Percentiles rank a stretch among this genome's conserved stretches.
Evolutionary conservation across 352 stramenopile genomes (phyloP).

Genomic region (Elongisporangium senticosum): DNA sequence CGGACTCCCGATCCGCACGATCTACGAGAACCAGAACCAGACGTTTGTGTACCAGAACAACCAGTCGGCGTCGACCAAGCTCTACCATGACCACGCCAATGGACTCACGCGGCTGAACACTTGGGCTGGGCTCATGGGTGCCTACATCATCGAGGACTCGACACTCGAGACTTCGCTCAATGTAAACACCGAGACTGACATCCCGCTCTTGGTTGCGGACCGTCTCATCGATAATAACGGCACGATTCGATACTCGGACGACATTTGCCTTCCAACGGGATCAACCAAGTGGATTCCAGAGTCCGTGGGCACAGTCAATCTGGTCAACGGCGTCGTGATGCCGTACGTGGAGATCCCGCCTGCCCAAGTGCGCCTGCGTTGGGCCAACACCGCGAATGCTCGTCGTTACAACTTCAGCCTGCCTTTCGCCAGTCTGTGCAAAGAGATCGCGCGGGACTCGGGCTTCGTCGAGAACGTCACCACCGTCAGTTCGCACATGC

Average conservation of each 20-base stretch:
- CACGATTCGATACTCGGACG: conserved; percentile 59
- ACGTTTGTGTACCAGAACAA: conserved; percentile 58
- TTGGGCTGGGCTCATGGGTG: conserved; percentile 53
- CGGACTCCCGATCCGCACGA: conserved; percentile 41
- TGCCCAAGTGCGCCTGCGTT: conserved; percentile 54
- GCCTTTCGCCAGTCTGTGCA: conserved; percentile 54
- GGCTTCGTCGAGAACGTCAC: conserved; percentile 42
- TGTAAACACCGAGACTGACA: conserved; percentile 47
- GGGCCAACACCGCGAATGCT: conserved; percentile 57
- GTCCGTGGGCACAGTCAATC: conserved; percentile 53
- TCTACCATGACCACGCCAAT: conserved; percentile 74
- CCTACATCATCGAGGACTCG: conserved; percentile 57
- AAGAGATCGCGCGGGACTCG: conserved; percentile 51
- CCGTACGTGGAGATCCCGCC: conserved; percentile 53
- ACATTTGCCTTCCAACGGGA: conserved; percentile 31
- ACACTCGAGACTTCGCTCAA: conserved; percentile 40
- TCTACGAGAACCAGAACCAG: conserved; percentile 64
- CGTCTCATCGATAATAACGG: conserved; percentile 44
- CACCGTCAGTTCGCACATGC: conserved; percentile 17
- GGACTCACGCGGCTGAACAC: conserved; percentile 59
- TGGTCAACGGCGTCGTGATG: conserved; percentile 68
- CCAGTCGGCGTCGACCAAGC: conserved; percentile 57
- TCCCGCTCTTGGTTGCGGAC: conserved; percentile 50
- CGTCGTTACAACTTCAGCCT: conserved; percentile 74
- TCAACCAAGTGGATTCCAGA: conserved; percentile 54